phyloP scores from a whole-genome alignment of 2,329 filamentous ascomycete species.

The Pseudopyricularia cyperi region DNA sequence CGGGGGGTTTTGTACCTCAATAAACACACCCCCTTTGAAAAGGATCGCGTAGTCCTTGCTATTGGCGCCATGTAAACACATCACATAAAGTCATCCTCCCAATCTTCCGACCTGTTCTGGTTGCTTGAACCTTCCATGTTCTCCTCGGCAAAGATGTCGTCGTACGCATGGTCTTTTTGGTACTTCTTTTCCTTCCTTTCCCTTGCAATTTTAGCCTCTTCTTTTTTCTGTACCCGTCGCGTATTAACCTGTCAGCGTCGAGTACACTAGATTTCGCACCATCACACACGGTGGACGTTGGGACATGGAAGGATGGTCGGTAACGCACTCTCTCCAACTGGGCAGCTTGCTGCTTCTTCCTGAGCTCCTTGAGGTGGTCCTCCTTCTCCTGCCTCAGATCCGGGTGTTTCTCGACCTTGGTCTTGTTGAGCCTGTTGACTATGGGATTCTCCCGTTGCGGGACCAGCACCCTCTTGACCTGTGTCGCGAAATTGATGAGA shows the following conservation, averaged over 20 bases:
- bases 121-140: conserved; percentile 69
- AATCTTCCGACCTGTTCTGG: conserved; percentile 65
- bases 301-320: background rate
- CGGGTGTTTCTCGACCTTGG: conserved; percentile 75
- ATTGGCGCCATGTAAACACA: background rate
- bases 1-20: no score
- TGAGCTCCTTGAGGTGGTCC: conserved; percentile 55
- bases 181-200: conserved; percentile 83
- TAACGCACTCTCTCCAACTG: conserved; percentile 45
- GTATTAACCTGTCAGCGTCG: conserved; percentile 2
- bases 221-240: conserved; percentile 51
- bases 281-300: background rate
- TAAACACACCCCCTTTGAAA: no score
- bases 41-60: background rate
- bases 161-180: conserved; percentile 96
- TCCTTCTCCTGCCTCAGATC: conserved; percentile 76
- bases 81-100: conserved; percentile 88
- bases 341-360: conserved; percentile 55
- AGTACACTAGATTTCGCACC: background rate
- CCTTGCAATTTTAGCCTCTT: conserved; percentile 59
- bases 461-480: conserved; percentile 70
- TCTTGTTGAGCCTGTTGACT: conserved; percentile 97
- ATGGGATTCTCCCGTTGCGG: conserved; percentile 73
- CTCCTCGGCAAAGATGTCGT: conserved; percentile 78
- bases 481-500: background rate